These are phyloP conservation scores for Cercospora zeina DNA, from an alignment of 2,329 filamentous ascomycete genomes.

Conservation along the genomic window DNA sequence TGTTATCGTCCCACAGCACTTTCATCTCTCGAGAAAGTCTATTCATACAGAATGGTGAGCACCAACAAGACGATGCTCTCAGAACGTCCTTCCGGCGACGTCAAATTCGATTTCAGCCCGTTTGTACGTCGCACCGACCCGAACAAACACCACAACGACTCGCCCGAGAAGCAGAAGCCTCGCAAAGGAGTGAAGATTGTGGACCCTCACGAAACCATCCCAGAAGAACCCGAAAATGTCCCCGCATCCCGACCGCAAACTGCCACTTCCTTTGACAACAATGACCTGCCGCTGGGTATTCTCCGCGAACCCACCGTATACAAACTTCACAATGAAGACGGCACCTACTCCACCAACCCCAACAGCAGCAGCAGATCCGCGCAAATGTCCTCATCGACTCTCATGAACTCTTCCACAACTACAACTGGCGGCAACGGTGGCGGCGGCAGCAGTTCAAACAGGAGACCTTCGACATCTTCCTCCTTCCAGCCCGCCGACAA, in stretches of 20 bases:
- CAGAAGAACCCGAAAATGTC: constrained; percentile 11
- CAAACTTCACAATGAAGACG: constrained; percentile 2
- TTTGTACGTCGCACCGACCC: constrained; percentile 68
- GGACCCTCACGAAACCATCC: constrained; percentile 51
- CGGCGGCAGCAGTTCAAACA: not conserved
- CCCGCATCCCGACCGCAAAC: constrained; percentile 19
- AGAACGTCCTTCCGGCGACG: constrained; percentile 65
- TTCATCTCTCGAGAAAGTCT: constrained; percentile 89
- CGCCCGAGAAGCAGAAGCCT: constrained; percentile 53
- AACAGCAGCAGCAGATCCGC: constrained; percentile 36
- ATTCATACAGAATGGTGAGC: constrained; percentile 81
- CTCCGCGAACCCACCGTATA: constrained; percentile 20
- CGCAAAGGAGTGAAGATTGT: constrained; percentile 71
- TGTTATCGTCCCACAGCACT: constrained; percentile 88
- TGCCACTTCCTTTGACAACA: constrained; percentile 16
- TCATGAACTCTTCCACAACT: constrained; percentile 6
- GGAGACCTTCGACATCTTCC: not conserved
- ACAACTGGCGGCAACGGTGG: constrained; percentile 1
- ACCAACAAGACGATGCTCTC: constrained; percentile 79
- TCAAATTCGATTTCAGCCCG: constrained; percentile 80
- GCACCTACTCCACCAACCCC: not conserved
- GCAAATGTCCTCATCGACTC: constrained; percentile 28
- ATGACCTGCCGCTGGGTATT: constrained; percentile 18
- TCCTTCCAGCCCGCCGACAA: constrained; percentile 65
- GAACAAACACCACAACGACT: constrained; percentile 49